Evolutionary conservation across 139 green algal species (phyloP).

Genomic region (Limnomonas spitsbergensis): DNA sequence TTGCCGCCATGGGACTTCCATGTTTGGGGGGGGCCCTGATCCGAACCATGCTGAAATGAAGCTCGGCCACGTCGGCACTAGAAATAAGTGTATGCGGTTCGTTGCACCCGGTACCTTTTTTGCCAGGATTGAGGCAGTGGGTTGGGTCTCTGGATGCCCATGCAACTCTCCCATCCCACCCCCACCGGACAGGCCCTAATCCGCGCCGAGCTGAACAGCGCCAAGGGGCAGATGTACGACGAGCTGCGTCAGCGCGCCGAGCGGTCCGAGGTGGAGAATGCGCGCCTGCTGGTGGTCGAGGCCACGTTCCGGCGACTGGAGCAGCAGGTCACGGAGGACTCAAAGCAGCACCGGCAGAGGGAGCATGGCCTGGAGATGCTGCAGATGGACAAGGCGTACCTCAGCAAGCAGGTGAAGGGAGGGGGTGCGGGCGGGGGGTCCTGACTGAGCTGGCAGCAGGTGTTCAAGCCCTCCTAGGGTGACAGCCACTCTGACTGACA

Average conservation of each 20-base stretch:
- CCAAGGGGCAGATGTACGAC: constrained; percentile 52
- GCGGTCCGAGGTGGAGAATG: constrained; percentile 31
- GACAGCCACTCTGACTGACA: too few relatives aligned
- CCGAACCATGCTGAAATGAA: too few relatives aligned
- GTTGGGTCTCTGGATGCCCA: too few relatives aligned
- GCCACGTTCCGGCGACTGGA: constrained; percentile 29
- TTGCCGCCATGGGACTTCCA: too few relatives aligned
- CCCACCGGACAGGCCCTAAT: constrained; percentile 22
- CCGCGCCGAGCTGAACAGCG: constrained; percentile 31
- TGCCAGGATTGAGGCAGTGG: too few relatives aligned
- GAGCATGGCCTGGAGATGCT: constrained; percentile 47
- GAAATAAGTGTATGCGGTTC: too few relatives aligned
- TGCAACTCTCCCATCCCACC: too few relatives aligned
- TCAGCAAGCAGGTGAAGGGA: constrained; percentile 37
- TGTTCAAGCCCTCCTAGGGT: too few relatives aligned
- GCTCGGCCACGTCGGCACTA: too few relatives aligned
- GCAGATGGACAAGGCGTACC: constrained; percentile 52
- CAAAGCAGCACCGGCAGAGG: constrained; percentile 24
- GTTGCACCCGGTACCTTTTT: too few relatives aligned
- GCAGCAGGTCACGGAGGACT: not conserved
- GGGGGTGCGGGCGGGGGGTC: not conserved
- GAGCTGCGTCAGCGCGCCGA: constrained; percentile 32
- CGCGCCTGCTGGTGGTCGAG: constrained; percentile 35
- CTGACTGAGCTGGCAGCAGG: too few relatives aligned
- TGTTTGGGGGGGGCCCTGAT: too few relatives aligned